Base-by-base conservation (phyloP, 129 eudicot species). In the Pseudognaphalium luteoalbum region DNA sequence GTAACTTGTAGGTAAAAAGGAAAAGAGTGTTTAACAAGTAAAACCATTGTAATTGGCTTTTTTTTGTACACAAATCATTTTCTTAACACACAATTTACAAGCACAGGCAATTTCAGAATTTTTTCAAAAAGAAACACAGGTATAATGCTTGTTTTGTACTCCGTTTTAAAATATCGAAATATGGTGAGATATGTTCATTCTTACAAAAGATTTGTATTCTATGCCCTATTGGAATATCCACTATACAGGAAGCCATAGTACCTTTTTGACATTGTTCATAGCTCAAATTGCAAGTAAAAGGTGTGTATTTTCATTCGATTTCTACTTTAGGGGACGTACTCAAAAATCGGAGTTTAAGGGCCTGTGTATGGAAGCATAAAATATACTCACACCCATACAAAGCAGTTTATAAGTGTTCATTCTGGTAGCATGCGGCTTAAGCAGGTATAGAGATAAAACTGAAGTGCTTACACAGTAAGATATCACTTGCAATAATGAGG, bases 401-500 rank as follows among this genome's bases (percentile, higher is more conserved):
- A 39, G 47, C 3, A 39, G 12, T 8, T 39, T 2, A 39, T 1
- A 39, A 39, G 12, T 39, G 47, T 39, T 39, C 9, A 8, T 39
- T 39, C 8, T 39, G 47, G 8, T 39, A 44, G 12, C 14, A 44
- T 10, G 52, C 3, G 17, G 17, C 52, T 17, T 37, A 41, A 1
- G 47, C 47, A 39, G 44, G 41, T 58, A 62, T 50, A 30, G 52
- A 50, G 34, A 74, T 51, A 42, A 74, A 14, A 71, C 28, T 25
- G 5, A 35, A 34, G 75, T 6, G 76, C 97, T 91, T 88, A 91
- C 98, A 94, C 32, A 94, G 51, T 78, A 94, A 87, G 73, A 94
- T 91, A 80, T 94, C 98, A 68, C 98, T 94, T 41, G 98, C 97
- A 71, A 91, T 84, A 70, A 94, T 83, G 81, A 94, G 87, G 79